Evolutionary conservation across 768 basidiomycete species (phyloP).

Genomic region (Porpolomopsis calyptriformis): DNA sequence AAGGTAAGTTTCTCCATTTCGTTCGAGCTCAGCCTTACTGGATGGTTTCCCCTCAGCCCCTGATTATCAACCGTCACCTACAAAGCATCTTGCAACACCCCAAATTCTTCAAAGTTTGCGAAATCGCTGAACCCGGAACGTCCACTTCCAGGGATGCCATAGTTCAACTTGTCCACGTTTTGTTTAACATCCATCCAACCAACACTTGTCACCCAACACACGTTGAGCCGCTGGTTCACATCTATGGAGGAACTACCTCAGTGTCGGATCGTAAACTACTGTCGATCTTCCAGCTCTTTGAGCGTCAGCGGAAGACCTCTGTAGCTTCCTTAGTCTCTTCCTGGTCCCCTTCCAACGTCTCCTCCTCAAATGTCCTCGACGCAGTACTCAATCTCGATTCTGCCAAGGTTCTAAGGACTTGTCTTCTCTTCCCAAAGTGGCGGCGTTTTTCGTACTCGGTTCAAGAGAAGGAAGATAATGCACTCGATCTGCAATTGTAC

Average conservation of each 20-base stretch:
- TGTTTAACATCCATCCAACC: slow-evolving; percentile 68
- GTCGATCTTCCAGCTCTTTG: slow-evolving; percentile 71
- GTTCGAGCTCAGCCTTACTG: too few relatives aligned
- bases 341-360: slow-evolving; percentile 49
- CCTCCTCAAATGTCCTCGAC: slow-evolving; percentile 44
- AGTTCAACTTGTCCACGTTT: slow-evolving; percentile 43
- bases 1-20: slow-evolving; percentile 67
- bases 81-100: slow-evolving; percentile 68
- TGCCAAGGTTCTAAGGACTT: slow-evolving; percentile 55
- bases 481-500: slow-evolving; percentile 44
- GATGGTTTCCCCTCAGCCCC: slow-evolving; percentile 43
- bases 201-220: slow-evolving; percentile 84
- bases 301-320: slow-evolving; percentile 55
- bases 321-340: slow-evolving; percentile 47
- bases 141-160: slow-evolving; percentile 33
- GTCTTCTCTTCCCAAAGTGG: slow-evolving; percentile 60
- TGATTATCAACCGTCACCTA: slow-evolving; percentile 61
- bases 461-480: slow-evolving; percentile 13
- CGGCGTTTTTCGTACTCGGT: slow-evolving; percentile 36
- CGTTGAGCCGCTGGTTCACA: slow-evolving; percentile 59
- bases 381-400: slow-evolving; percentile 65
- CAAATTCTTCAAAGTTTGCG: slow-evolving; percentile 43
- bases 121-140: slow-evolving; percentile 12
- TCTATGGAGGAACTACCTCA: slow-evolving; percentile 71
- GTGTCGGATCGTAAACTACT: slow-evolving; percentile 55